Base-by-base conservation (phyloP, 2,329 filamentous ascomycete genomes). In the Xylaria sp. region DNA sequence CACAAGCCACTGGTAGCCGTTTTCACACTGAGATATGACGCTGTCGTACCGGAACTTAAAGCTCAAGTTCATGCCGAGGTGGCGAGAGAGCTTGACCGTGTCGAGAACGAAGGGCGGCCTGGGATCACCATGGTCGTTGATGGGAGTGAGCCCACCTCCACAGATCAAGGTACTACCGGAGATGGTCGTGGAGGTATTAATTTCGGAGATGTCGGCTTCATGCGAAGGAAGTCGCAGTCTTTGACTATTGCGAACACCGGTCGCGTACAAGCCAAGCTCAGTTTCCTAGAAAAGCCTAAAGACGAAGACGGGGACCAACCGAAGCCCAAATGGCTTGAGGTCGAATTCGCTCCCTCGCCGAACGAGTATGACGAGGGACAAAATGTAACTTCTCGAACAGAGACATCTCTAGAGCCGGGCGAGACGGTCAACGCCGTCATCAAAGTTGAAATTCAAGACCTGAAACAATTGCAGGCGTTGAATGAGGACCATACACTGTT, bases 181-280 rank as follows among this genome's bases (percentile, higher is more conserved):
- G 79, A 83, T 36, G 79, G 84, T 23, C 81, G 82, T 72, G 83
- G 90, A 74, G 88, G 88, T 1, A 87, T 98, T 0, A 88, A 95
- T 75, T 96, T 98, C 78, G 94, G 94, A 0, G 83, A 90, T 3
- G 83, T 97, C 1, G 83, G 86, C 2, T 97, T 92, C 75, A 84
- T 91, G 46, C 87, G 91, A 67, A 87, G 85, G 7, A 88, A 91
- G 73, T 85, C 84, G 9, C 87, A 90, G 4, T 88, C 85, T 3
- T 79, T 98, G 51, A 98, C 94, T 0, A 88, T 99, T 64, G 96
- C 96, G 31, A 99, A 99, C 74, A 99, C 96, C 0, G 92, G 96
- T 2, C 87, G 93, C 33, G 93, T 97, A 0, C 80, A 90, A 2
- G 94, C 96, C 0, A 92, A 85, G 0, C 91, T 97, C 75, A 87